Base-by-base conservation (phyloP, 768 basidiomycete species). In the Tulasnella sp. region DNA sequence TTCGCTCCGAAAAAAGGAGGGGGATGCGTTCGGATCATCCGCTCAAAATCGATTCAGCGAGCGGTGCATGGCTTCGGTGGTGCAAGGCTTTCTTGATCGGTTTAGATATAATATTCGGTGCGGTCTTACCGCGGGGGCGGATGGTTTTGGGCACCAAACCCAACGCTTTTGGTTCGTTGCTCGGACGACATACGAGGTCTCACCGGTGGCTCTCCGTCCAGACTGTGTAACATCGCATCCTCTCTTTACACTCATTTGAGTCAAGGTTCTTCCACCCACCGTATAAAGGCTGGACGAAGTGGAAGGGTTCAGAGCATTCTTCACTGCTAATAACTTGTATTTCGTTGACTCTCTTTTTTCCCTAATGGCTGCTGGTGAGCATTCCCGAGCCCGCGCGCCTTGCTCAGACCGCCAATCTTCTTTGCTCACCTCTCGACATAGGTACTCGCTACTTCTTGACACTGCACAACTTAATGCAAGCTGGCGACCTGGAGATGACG, bases 101-200 rank as follows among this genome's bases (percentile, higher is more conserved):
- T 67, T 67, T 29, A 61, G 57, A 61, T 23, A 13, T 13, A 29
- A 61, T 61, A 61, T 29, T 29, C 29, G 57, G 29, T 61, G 57
- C 57, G 57, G 57, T 61, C n/a, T 61, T 61, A 61, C 57, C 57
- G 57, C 57, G 57, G 57, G 51, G n/a, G 29, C n/a, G 13, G 20
- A 61, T 61, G 57, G 29, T 61, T 29, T 57, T 61, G 29, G 57
- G 57, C 57, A n/a, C 29, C 29, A 29, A 61, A 61, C 29, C 29
- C n/a, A 61, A 61, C 57, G 29, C 57, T n/a, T 61, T 61, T 26
- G 57, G 57, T 29, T 61, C 57, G 57, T 61, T 29, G 23, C n/a
- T 61, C 57, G 57, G 57, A 61, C 57, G 57, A 61, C 57, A 61
- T n/a, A 29, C 57, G 13, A 61, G 57, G 57, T 61, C 57, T 61